phyloP scores from a whole-genome alignment of 2,329 filamentous ascomycete genomes.

The Chaetomium sp. region DNA sequence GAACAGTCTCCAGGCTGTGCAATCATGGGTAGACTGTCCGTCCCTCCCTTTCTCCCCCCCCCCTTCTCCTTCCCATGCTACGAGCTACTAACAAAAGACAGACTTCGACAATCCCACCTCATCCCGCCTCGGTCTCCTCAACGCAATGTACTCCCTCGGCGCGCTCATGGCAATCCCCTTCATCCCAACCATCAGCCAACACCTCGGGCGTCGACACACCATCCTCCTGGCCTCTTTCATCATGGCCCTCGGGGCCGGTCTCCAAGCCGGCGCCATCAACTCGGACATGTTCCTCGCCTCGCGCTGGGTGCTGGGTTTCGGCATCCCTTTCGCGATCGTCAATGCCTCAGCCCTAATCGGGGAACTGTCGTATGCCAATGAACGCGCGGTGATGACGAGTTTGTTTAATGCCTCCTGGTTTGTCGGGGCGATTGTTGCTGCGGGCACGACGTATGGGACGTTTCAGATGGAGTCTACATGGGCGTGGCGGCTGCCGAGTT shows the following conservation, averaged over 20 bases:
- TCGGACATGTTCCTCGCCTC: slow-evolving; percentile 30
- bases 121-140: slow-evolving; percentile 35
- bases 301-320: slow-evolving; percentile 30
- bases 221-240: slow-evolving; percentile 31
- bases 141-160: slow-evolving; percentile 38
- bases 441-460: slow-evolving; percentile 32
- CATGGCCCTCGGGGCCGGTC: slow-evolving; percentile 32
- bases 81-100: slow-evolving; percentile 10
- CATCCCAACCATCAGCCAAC: slow-evolving; percentile 32
- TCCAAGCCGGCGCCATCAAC: slow-evolving; percentile 30
- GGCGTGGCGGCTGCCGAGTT: slow-evolving; percentile 31
- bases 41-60: neutral
- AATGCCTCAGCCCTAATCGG: slow-evolving; percentile 31
- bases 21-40: slow-evolving; percentile 34
- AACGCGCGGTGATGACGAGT: slow-evolving; percentile 28
- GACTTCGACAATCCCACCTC: slow-evolving; percentile 37
- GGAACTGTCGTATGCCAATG: slow-evolving; percentile 31
- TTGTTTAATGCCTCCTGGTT: slow-evolving; percentile 27
- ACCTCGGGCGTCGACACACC: slow-evolving; percentile 33
- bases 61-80: neutral
- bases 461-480: slow-evolving; percentile 30
- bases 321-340: slow-evolving; percentile 31
- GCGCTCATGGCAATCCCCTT: slow-evolving; percentile 38
- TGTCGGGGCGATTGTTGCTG: slow-evolving; percentile 31
- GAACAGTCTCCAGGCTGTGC: slow-evolving; percentile 37